Percentiles rank a stretch among this genome's conserved stretches.
phyloP scores from a whole-genome alignment of 495 filamentous ascomycete genomes.

The Talaromyces stipitatus region DNA sequence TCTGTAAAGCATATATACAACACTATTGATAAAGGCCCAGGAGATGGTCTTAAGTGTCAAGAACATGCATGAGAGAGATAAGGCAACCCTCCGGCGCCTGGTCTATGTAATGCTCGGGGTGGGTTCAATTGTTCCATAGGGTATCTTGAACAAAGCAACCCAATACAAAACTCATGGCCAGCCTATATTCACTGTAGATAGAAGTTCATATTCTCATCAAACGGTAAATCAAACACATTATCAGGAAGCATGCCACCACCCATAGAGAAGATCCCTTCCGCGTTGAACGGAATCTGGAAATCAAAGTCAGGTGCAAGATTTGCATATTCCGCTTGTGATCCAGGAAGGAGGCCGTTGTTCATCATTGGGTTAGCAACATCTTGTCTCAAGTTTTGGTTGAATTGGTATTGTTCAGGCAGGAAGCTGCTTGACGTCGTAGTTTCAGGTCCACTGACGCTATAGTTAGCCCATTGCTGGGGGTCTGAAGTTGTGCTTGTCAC shows the following conservation, averaged over 20 bases:
- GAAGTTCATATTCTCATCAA: conserved; percentile 8
- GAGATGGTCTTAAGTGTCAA: not conserved
- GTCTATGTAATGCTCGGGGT: not conserved
- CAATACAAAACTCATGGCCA: not conserved
- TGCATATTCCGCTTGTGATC: not conserved
- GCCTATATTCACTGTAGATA: conserved; percentile 15
- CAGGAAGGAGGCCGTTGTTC: conserved; percentile 7
- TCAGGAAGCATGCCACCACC: conserved; percentile 28
- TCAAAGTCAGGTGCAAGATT: conserved; percentile 23
- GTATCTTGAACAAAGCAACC: not conserved
- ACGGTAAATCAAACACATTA: conserved; percentile 26
- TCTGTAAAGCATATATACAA: too few species aligned
- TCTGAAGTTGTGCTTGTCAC: conserved; percentile 5
- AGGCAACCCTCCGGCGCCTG: not conserved
- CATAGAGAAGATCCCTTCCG: conserved; percentile 25
- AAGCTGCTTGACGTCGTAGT: not conserved
- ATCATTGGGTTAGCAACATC: conserved; percentile 11
- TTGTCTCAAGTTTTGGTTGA: conserved; percentile 5
- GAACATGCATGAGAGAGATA: not conserved
- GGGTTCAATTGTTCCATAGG: not conserved
- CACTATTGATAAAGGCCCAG: too few species aligned
- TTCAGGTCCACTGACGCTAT: conserved; percentile 6
- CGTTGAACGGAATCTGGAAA: conserved; percentile 17
- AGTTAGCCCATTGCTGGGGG: conserved; percentile 13
- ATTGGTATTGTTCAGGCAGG: not conserved